Conservation (phyloP, 495 filamentous ascomycete genomes). For the Lentithecium fluviatile region DNA sequence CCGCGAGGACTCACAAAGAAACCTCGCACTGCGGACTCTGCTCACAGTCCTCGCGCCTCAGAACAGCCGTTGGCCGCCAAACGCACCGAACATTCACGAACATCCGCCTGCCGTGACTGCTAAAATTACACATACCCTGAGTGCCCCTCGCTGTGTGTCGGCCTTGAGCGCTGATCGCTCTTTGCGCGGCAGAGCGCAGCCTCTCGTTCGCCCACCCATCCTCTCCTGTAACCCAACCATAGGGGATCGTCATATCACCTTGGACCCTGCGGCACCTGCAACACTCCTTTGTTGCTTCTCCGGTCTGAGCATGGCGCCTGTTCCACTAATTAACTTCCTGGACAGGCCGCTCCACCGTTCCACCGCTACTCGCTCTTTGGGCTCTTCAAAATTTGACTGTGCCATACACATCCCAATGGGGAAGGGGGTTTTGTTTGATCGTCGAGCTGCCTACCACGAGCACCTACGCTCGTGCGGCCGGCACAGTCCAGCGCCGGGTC, state of each 20-base stretch:
- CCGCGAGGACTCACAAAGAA: too few species aligned
- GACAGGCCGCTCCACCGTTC: background rate
- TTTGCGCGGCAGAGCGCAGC: background rate
- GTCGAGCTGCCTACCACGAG: background rate
- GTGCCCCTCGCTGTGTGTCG: background rate
- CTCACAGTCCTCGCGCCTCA: background rate
- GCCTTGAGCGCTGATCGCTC: background rate
- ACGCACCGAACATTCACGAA: too few species aligned
- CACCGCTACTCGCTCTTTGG: background rate
- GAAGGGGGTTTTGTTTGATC: background rate
- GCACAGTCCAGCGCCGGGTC: too few species aligned
- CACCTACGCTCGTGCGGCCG: background rate
- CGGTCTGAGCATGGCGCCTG: background rate
- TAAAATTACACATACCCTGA: background rate
- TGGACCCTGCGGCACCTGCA: background rate
- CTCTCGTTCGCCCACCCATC: background rate
- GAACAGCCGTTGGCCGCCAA: background rate
- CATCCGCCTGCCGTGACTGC: too few species aligned
- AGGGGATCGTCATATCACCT: background rate
- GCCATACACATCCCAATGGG: background rate
- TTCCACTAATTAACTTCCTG: too few species aligned
- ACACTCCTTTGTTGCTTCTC: background rate
- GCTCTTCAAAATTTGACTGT: background rate
- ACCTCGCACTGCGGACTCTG: background rate
- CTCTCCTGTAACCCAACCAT: background rate